Evolutionary conservation across 2,329 filamentous ascomycete species (phyloP), one percentile per base, ranked within the genome.

Genomic region (Exophiala oligosperma): DNA sequence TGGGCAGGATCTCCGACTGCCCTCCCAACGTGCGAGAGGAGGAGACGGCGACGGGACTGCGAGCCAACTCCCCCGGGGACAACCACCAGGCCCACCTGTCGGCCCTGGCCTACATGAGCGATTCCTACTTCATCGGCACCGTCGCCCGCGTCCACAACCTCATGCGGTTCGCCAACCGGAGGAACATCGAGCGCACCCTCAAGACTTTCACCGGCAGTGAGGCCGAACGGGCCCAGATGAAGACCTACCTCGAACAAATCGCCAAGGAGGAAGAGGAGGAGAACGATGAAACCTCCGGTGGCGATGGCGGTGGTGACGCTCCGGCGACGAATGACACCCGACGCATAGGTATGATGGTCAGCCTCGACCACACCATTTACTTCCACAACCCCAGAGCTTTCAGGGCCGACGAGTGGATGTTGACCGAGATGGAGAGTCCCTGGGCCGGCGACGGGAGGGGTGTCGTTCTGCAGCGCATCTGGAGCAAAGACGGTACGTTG

Each of bases 81-180:
- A 66, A 67, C 49, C 66, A 67, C 55, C 65, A 67, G 44, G 65
- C 66, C 1, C 66, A 68, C 53, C 79, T 97, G 37, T 88, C 84
- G 38, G 94, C 94, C 7, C 80, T 99, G 61, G 93, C 93, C 24
- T 99, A 97, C 77, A 90, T 97, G 78, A 91, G 87, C 26, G 93
- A 97, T 75, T 89, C 84, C 70, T 94, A 90, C 77, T 97, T 99
- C 75, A 92, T 97, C 72, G 92, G 90, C 40, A 97, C 92, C 1
- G 85, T 97, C 6, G 81, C 87, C 28, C 85, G 91, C 21, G 87
- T 92, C 54, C 92, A 97, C 73, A 82, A 85, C 56, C 81, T 97
- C 37, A 92, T 89, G 83, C 82, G 90, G 12, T 91, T 90, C 71
- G 84, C 82, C 1, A 81, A 77, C 11, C 79, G 80, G 1, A 74